Percentiles rank a stretch among this genome's conserved stretches.
phyloP scores from a whole-genome alignment of 75 land plant genomes.

The Selaginella tamariscina region DNA sequence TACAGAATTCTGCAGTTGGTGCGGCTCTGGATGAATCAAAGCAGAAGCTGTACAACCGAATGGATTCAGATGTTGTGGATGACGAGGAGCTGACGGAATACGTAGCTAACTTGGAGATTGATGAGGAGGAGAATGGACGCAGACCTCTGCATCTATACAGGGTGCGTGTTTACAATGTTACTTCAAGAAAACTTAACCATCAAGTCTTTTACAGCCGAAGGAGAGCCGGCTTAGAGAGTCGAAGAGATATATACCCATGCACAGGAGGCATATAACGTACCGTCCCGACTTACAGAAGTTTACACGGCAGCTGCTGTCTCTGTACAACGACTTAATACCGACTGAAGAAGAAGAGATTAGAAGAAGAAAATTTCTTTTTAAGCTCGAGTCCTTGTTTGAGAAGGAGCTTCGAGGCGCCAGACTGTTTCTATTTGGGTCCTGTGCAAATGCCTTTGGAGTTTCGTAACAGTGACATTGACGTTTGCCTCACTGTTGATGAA shows the following conservation, averaged over 20 bases:
- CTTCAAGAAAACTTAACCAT: background rate
- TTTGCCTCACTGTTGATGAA: slow-evolving; percentile 70
- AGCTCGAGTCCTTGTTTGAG: slow-evolving; percentile 44
- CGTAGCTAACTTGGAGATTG: slow-evolving; percentile 16
- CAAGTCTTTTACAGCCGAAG: slow-evolving; percentile 24
- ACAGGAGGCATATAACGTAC: slow-evolving; percentile 29
- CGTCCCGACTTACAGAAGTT: slow-evolving; percentile 50
- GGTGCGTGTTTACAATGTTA: background rate
- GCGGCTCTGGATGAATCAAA: slow-evolving; percentile 29
- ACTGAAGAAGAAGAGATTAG: slow-evolving; percentile 61
- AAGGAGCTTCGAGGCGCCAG: slow-evolving; percentile 71
- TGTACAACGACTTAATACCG: slow-evolving; percentile 63
- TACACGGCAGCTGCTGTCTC: slow-evolving; percentile 42
- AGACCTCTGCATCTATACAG: background rate
- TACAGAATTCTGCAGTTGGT: slow-evolving; percentile 20
- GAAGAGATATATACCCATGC: slow-evolving; percentile 31
- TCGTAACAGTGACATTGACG: slow-evolving; percentile 95
- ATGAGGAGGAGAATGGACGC: slow-evolving; percentile 16
- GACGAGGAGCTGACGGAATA: slow-evolving; percentile 15
- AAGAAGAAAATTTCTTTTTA: slow-evolving; percentile 44
- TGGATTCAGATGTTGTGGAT: slow-evolving; percentile 18
- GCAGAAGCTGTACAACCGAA: slow-evolving; percentile 19
- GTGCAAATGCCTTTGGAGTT: slow-evolving; percentile 90
- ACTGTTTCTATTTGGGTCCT: slow-evolving; percentile 79
- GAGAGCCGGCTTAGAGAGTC: slow-evolving; percentile 22